Base-by-base conservation (phyloP, 2,329 filamentous ascomycete genomes). In the Raffaelea ambrosiae region DNA sequence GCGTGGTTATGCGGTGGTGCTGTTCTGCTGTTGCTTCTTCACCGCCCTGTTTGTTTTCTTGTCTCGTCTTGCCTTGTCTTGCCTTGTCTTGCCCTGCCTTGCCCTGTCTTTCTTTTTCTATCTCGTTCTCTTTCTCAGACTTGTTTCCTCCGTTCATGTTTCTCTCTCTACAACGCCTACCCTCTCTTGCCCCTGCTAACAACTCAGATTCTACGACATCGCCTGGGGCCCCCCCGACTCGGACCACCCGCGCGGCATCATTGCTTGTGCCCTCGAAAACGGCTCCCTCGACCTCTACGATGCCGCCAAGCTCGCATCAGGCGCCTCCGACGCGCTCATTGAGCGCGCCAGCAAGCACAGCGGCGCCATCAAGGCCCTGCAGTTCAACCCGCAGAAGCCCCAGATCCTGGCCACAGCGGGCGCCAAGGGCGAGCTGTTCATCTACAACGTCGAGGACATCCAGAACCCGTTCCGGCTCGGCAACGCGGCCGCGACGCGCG, bases 211-310 rank as follows among this genome's bases (percentile, higher is more conserved):
- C 68, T 93, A 96, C 66, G 93, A 97, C 63, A 86, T 98, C 64
- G 89, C 91, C 51, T 98, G 93, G 93, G 85, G 88, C 48, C 81
- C 86, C 55, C 81, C 87, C 43, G 86, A 83, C 57, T 83, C 85
- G 52, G 83, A 88, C 53, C 77, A 88, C 60, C 83, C 87, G 14
- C 79, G 81, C 57, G 93, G 94, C 55, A 85, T 98, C 63, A 93
- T 98, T 68, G 93, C 93, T 46, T 93, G 90, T 63, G 93, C 88
- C 53, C 76, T 97, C 54, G 94, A 98, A 66, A 96, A 91, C 69
- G 93, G 94, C 51, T 86, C 88, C 36, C 77, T 98, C 55, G 87
- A 95, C 61, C 72, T 98, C 31, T 98, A 90, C 88, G 90, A 96
- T 66, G 93, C 89, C 36, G 85, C 74, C 61, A 80, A 79, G 66